Conservation (phyloP, 306 rosid species). For the Cicer cuneatum region DNA sequence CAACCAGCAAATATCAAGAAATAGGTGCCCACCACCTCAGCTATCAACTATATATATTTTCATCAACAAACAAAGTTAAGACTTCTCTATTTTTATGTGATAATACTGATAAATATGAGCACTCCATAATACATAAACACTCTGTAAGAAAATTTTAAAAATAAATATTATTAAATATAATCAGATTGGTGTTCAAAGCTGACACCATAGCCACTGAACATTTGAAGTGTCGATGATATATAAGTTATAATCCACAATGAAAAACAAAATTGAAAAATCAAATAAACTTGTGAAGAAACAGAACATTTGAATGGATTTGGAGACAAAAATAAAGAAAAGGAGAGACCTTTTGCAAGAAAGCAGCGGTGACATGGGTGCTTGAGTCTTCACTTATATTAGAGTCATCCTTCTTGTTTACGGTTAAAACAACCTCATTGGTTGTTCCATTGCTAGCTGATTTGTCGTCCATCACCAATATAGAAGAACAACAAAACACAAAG, state of each 20-base stretch:
- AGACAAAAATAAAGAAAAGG: not conserved
- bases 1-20: slow-evolving; percentile 87
- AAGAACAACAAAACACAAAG: not conserved
- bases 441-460: slow-evolving; percentile 48
- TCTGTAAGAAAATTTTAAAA: too few species aligned
- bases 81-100: too few species aligned
- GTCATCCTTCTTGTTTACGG: slow-evolving; percentile 51
- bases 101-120: too few species aligned
- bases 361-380: slow-evolving; percentile 36
- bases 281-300: not conserved
- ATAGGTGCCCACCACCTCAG: slow-evolving; percentile 81
- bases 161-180: too few species aligned
- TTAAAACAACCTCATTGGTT: slow-evolving; percentile 50
- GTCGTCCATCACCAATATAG: slow-evolving; percentile 55
- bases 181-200: too few species aligned
- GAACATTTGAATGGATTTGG: not conserved
- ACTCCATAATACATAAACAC: too few species aligned
- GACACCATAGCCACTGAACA: too few species aligned
- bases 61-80: not conserved
- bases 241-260: too few species aligned
- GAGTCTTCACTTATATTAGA: slow-evolving; percentile 27
- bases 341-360: slow-evolving; percentile 76
- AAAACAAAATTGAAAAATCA: too few species aligned
- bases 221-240: too few species aligned
- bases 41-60: slow-evolving; percentile 58